These are phyloP conservation scores for Sugiyamaella chiloensis DNA, from an alignment of 805 yeast species.

Conservation along the genomic window DNA sequence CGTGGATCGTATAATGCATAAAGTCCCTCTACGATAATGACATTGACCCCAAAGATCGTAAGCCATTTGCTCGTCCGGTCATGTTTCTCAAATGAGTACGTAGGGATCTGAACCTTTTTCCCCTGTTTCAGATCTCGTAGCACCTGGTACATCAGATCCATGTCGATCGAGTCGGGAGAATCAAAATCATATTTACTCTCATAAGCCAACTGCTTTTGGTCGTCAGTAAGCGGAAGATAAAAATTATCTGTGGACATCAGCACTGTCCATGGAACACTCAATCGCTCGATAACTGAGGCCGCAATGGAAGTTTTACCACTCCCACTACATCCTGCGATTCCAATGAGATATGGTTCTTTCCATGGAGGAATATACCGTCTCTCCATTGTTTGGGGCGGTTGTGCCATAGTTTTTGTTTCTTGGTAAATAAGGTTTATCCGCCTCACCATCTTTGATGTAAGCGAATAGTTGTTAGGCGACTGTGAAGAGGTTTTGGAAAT, in stretches of 20 bases:
- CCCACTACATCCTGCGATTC: conserved; percentile 83
- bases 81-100: conserved; percentile 65
- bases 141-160: conserved; percentile 64
- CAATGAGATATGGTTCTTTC: conserved; percentile 81
- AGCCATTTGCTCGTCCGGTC: conserved; percentile 58
- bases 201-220: conserved; percentile 62
- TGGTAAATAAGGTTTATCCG: too few species aligned
- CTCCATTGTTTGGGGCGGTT: too few species aligned
- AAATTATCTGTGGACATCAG: conserved; percentile 87
- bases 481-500: neutral
- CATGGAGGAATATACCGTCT: conserved; percentile 73
- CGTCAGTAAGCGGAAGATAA: conserved; percentile 68
- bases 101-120: conserved; percentile 58
- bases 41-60: conserved; percentile 90
- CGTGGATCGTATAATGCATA: conserved; percentile 74
- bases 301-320: conserved; percentile 95
- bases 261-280: conserved; percentile 86
- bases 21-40: conserved; percentile 87
- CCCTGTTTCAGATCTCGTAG: conserved; percentile 71
- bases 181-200: conserved; percentile 78
- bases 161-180: conserved; percentile 77
- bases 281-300: conserved; percentile 67
- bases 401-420: too few species aligned
- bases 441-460: too few species aligned
- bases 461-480: neutral